phyloP scores from a whole-genome alignment of 2,329 filamentous ascomycete species.

The Sclerotinia glacialis region DNA sequence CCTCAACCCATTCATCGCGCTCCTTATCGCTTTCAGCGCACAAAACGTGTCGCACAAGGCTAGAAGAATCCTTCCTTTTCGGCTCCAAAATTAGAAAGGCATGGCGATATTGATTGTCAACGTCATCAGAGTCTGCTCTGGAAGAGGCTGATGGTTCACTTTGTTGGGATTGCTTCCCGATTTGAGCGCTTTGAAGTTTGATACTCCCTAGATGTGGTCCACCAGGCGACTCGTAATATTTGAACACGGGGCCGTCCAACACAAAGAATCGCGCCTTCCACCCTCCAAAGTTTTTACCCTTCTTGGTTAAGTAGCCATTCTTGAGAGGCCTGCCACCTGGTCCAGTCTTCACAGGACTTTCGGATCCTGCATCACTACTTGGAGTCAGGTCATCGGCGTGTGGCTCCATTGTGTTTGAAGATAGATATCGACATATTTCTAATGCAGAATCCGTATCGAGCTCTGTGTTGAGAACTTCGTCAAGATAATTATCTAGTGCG shows the following conservation, averaged over 20 bases:
- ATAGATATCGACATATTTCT: constrained; percentile 85
- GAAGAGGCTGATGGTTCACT: constrained; percentile 60
- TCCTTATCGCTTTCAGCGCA: constrained; percentile 94
- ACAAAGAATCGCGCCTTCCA: constrained; percentile 87
- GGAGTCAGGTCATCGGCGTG: constrained; percentile 56
- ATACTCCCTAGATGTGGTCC: constrained; percentile 91
- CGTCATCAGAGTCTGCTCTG: constrained; percentile 62
- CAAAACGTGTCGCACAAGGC: constrained; percentile 85
- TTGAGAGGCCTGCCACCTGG: constrained; percentile 67
- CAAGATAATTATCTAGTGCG: constrained; percentile 81
- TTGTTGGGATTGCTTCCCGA: constrained; percentile 78
- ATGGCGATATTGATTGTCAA: constrained; percentile 92
- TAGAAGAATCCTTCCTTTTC: constrained; percentile 90
- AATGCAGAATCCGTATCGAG: constrained; percentile 75
- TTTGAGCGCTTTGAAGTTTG: constrained; percentile 85
- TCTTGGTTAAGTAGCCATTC: constrained; percentile 91
- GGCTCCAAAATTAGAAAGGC: constrained; percentile 93
- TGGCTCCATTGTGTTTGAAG: constrained; percentile 59
- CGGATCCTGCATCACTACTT: constrained; percentile 41
- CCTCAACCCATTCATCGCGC: constrained; percentile 90
- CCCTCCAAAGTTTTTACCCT: constrained; percentile 96
- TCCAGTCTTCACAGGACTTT: constrained; percentile 47
- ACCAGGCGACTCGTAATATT: constrained; percentile 88
- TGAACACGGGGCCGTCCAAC: constrained; percentile 68
- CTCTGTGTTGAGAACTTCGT: constrained; percentile 76